Evolutionary conservation across 2,329 filamentous ascomycete genomes (phyloP), one percentile per base, ranked within the genome.

Genomic region (Pestalotiopsis sp.): DNA sequence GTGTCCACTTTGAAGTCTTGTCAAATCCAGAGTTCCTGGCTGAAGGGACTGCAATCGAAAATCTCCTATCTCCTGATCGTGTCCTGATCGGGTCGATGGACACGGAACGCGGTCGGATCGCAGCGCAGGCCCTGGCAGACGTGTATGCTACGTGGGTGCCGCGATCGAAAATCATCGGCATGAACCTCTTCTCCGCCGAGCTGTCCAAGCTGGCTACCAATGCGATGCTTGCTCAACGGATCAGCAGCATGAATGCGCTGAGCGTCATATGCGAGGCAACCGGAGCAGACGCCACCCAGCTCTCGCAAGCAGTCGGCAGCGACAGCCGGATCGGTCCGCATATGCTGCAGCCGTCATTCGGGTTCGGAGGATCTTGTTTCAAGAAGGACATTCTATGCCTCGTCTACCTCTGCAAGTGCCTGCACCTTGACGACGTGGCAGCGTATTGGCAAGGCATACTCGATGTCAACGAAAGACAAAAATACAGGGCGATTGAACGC

Each of bases 1-100:
- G 63, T 56, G 63, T 56, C 5, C 3, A 25, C 1, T 65, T 65
- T 20, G 63, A 65, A 27, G 23, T 65, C 20, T 20, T 65, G 9
- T 65, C 63, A 31, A 65, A 65, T 25, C 63, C 63, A 9, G 63
- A 65, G 23, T 65, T 65, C 23, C 27, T 65, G 13, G 63, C 63
- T 5, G 63, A 23, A 9, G 63, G 63, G 6, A 65, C 63, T 4
- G 63, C 63, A 3, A 23, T 65, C 4, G 6, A 12, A 17, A 25
- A 65, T 27, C 38, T 65, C 17, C 40, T 65, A 1, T 25, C 3
- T 4, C 63, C 63, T 9, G 63, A 65, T 25, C 40, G 63, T n/a
- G 27, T 65, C 23, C 17, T 65, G 9, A 65, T 65, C n/a, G 63
- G 63, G 4, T 25, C n/a, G 5, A 9, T 20, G 40, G 27, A 25